phyloP scores from a whole-genome alignment of 306 rosid genomes.

The Fragaria nilgerrensis region DNA sequence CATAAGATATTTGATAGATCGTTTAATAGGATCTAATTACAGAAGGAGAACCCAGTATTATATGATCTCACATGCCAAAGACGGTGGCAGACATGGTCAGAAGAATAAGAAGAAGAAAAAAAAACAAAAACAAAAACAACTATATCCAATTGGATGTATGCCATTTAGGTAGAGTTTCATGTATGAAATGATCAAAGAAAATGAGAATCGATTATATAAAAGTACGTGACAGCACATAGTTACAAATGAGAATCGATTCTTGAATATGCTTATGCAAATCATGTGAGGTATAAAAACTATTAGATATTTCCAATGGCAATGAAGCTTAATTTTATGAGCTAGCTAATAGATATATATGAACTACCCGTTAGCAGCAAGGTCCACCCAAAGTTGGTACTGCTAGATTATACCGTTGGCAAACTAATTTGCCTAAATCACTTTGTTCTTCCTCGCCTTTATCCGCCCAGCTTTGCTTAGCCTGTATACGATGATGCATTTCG shows the following conservation, averaged over 20 bases:
- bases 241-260: background rate
- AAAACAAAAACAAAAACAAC: background rate
- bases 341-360: background rate
- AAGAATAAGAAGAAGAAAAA: background rate
- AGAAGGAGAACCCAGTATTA: background rate
- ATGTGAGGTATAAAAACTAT: background rate
- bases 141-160: background rate
- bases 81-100: background rate
- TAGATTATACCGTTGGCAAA: background rate
- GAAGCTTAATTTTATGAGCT: background rate
- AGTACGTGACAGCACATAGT: conserved; percentile 1
- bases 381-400: background rate
- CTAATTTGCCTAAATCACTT: background rate
- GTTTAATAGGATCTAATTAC: background rate
- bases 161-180: background rate
- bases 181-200: background rate
- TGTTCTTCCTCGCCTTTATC: background rate
- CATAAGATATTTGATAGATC: background rate
- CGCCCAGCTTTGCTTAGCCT: conserved; percentile 1
- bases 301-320: conserved; percentile 9
- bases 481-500: background rate
- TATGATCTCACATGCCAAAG: background rate
- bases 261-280: conserved; percentile 1
- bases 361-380: background rate
- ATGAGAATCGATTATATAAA: background rate